A percentile compares a stretch with the other conserved stretches of the same genome.
Conservation (phyloP, 495 filamentous ascomycete genomes). For the Ascodesmis nigricans region DNA sequence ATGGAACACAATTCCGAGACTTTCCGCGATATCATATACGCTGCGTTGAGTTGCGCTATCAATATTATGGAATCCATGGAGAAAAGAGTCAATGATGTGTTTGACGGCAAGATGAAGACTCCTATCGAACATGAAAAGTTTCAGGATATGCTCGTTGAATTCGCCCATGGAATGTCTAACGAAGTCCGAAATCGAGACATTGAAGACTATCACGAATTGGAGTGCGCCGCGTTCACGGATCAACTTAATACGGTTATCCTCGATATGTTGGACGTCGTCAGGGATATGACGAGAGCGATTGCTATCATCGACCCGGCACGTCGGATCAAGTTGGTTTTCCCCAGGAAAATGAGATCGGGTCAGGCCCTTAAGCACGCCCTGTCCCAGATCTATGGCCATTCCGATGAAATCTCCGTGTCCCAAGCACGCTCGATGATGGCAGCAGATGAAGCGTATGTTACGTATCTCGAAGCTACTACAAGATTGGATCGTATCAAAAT, state of each 20-base stretch:
- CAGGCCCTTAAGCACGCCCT: no score
- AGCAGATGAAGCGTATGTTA: constrained; percentile 4
- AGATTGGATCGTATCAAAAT: constrained; percentile 10
- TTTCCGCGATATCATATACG: not conserved
- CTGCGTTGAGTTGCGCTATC: constrained; percentile 3
- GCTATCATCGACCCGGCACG: constrained; percentile 12
- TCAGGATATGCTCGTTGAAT: constrained; percentile 6
- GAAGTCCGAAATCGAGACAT: constrained; percentile 9
- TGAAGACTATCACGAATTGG: constrained; percentile 7
- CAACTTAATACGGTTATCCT: constrained; percentile 17
- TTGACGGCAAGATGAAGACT: constrained; percentile 5
- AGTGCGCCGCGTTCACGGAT: constrained; percentile 17
- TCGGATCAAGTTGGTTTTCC: constrained; percentile 1
- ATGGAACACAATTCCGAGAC: not conserved
- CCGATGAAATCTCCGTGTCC: no score
- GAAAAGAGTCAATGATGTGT: constrained; percentile 12
- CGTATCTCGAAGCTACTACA: constrained; percentile 12
- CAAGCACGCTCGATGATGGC: constrained; percentile 5
- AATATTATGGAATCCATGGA: constrained; percentile 10
- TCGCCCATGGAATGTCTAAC: constrained; percentile 4
- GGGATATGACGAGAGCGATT: constrained; percentile 11
- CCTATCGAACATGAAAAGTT: constrained; percentile 14
- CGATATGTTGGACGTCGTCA: constrained; percentile 13
- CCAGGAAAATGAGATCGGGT: constrained; percentile 10
- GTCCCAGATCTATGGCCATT: no score